phyloP scores from a whole-genome alignment of 1,139 yeast species.

The Geotrichum candidum region DNA sequence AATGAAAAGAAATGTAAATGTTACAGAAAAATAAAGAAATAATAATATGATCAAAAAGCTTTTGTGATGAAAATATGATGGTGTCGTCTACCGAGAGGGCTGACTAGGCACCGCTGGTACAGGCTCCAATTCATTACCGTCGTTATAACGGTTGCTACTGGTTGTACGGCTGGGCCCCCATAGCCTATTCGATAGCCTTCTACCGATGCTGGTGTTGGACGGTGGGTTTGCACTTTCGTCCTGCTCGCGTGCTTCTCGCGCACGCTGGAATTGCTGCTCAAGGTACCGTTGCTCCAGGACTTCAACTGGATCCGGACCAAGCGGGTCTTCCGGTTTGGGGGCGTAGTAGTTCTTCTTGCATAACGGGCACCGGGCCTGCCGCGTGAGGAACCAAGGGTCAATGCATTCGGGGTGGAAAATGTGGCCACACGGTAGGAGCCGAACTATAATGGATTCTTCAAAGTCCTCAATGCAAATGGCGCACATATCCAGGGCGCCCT shows the following conservation, averaged over 20 bases:
- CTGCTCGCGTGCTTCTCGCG: neutral
- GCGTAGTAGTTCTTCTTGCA: slow-evolving; percentile 49
- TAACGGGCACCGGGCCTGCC: slow-evolving; percentile 80
- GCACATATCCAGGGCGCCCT: slow-evolving; percentile 49
- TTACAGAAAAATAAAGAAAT: too few species aligned
- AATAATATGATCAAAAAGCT: too few species aligned
- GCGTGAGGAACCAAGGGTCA: slow-evolving; percentile 73
- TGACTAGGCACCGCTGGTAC: too few species aligned
- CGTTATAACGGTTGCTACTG: too few species aligned
- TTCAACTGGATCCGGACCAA: slow-evolving; percentile 18
- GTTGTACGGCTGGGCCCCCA: too few species aligned
- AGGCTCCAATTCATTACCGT: too few species aligned
- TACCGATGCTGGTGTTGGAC: too few species aligned
- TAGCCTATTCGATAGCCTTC: too few species aligned
- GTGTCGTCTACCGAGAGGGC: too few species aligned
- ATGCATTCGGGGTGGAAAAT: slow-evolving; percentile 75
- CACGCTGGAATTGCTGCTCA: neutral
- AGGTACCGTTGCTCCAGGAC: slow-evolving; percentile 8
- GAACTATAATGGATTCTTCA: slow-evolving; percentile 56
- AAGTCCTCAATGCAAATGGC: slow-evolving; percentile 71
- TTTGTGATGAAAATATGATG: too few species aligned
- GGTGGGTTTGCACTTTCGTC: too few species aligned
- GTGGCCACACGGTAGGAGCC: slow-evolving; percentile 78
- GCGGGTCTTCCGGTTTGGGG: slow-evolving; percentile 25
- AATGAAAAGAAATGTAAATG: too few species aligned